Percentiles rank a stretch among this genome's conserved stretches.
These are phyloP conservation scores for Rhizopogon sp. DNA, from an alignment of 768 basidiomycete genomes.

Conservation along the genomic window DNA sequence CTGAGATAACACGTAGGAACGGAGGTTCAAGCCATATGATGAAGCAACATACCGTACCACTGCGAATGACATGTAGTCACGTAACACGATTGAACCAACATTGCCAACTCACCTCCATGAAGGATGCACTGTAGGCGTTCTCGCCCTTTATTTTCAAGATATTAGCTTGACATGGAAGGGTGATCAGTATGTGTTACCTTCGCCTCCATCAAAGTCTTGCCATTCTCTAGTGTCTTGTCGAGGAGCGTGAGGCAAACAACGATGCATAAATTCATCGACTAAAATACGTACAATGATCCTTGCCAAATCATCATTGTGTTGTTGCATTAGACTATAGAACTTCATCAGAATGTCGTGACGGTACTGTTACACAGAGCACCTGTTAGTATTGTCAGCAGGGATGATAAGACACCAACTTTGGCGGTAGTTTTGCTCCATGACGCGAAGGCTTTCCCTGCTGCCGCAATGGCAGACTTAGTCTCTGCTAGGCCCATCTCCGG, in stretches of 20 bases:
- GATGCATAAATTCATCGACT: not conserved
- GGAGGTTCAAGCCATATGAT: not conserved
- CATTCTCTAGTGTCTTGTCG: slow-evolving; percentile 86
- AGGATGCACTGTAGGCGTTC: slow-evolving; percentile 79
- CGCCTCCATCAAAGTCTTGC: slow-evolving; percentile 82
- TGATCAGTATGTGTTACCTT: slow-evolving; percentile 41
- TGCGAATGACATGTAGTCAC: slow-evolving; percentile 22
- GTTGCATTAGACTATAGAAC: slow-evolving; percentile 71
- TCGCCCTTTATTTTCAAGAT: slow-evolving; percentile 51
- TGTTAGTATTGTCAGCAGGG: not conserved
- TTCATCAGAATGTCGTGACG: slow-evolving; percentile 83
- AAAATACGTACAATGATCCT: slow-evolving; percentile 67
- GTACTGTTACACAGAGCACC: slow-evolving; percentile 35
- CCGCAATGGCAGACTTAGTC: slow-evolving; percentile 78
- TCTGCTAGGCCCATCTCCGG: slow-evolving; percentile 88
- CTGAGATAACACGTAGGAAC: slow-evolving; percentile 32
- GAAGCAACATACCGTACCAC: slow-evolving; percentile 69
- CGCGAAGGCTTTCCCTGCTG: slow-evolving; percentile 76
- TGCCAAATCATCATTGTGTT: slow-evolving; percentile 82
- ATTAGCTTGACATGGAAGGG: not conserved
- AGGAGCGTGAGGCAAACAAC: slow-evolving; percentile 6
- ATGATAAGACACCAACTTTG: slow-evolving; percentile 46
- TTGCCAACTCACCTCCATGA: slow-evolving; percentile 57
- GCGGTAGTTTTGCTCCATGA: slow-evolving; percentile 86
- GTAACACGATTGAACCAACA: slow-evolving; percentile 3